Base-by-base conservation (phyloP, 768 basidiomycete genomes). In the Amanita subjunquillea region DNA sequence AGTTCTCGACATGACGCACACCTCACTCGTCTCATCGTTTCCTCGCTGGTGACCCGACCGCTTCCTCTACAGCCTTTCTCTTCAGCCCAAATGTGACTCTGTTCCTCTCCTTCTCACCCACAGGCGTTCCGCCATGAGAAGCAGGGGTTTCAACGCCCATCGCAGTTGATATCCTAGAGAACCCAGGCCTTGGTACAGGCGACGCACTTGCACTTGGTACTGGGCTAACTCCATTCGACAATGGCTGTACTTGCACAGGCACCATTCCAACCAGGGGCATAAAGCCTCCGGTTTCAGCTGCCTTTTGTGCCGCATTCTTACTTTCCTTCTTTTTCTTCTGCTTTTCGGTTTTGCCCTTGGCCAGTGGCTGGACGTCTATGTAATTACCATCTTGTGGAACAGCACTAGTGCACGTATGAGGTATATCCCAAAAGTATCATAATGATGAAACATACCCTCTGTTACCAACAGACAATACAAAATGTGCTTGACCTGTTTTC, bases 401-500 rank as follows among this genome's bases (percentile, higher is more conserved):
- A 52, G 90, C 88, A 50, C 90, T 92, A 55, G 2, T 65, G 20
- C 47, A 6, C 43, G 54, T 38, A 46, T 53, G n/a, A 57, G 46
- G 1, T 43, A 22, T 25, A 20, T 44, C 38, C 49, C 61, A 42
- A 55, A 48, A 51, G 46, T 48, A 55, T 25, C 41, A 40, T 22
- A 39, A 15, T 10, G 6, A 8, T 44, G 39, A 20, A 22, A 69
- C 85, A 20, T 64, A 91, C 87, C 90, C 90, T 76, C 89, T 77
- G 63, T 92, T 95, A 57, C 93, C 93, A 37, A 95, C 91, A 1
- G 90, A 92, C 54, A 99, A 67, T 15, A 98, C 88, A 69, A 99
- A 98, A 62, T 96, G 93, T 7, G 96, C 95, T 60, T 94, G 89
- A 1, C 96, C 95, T 7, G 89, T 81, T 72, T 91, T 93, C 67